Percentiles rank a stretch among this genome's conserved stretches.
Conservation (phyloP, 139 green algal species). For the Picochlorum sp. region DNA sequence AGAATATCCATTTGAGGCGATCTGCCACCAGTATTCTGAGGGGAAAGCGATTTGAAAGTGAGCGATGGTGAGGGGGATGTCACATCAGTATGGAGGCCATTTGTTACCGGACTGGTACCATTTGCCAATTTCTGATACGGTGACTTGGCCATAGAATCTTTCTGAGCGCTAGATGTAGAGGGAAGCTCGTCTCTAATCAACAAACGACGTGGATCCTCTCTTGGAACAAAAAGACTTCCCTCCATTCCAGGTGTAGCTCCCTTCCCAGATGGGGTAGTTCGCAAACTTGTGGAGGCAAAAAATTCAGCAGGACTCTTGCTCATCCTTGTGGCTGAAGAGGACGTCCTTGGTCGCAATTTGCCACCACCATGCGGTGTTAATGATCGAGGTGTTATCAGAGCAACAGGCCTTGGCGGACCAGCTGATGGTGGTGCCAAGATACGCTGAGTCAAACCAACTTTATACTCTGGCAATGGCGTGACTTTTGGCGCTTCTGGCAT, state of each 20-base stretch:
- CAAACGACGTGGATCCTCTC: constrained; percentile 69
- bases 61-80: background rate
- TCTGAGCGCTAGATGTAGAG: constrained; percentile 25
- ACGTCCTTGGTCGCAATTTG: constrained; percentile 27
- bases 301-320: constrained; percentile 22
- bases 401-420: constrained; percentile 17
- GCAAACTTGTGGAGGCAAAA: background rate
- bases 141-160: constrained; percentile 1
- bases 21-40: background rate
- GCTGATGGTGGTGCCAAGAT: constrained; percentile 19
- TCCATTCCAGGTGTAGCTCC: constrained; percentile 12
- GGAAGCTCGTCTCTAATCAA: constrained; percentile 69
- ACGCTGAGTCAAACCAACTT: constrained; percentile 60
- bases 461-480: constrained; percentile 17
- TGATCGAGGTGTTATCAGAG: constrained; percentile 43
- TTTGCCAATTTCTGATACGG: too few species aligned
- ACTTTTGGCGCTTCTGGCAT: constrained; percentile 32
- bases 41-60: background rate
- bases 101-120: background rate
- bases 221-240: constrained; percentile 43
- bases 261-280: background rate
- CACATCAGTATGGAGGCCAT: constrained; percentile 13
- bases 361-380: constrained; percentile 49
- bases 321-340: constrained; percentile 14
- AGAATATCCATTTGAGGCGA: constrained; percentile 18